These are phyloP conservation scores for Kwoniella pini DNA, from an alignment of 768 basidiomycete genomes.

Conservation along the genomic window DNA sequence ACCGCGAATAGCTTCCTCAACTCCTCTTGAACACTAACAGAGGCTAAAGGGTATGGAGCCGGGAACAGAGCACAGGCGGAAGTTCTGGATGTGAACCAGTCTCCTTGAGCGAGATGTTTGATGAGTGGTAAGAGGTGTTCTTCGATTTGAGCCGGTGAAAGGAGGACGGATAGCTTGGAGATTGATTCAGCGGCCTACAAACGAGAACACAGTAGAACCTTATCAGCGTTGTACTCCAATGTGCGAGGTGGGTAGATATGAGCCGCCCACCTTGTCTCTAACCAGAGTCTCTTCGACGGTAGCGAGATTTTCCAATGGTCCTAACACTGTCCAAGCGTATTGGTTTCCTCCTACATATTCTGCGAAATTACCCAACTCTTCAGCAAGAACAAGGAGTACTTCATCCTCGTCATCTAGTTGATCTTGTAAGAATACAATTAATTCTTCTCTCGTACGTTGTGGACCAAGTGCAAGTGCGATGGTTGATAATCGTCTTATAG, in stretches of 20 bases:
- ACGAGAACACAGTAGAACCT: background rate
- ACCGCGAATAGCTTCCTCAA: conserved; percentile 78
- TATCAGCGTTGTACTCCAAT: no score
- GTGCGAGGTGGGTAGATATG: no score
- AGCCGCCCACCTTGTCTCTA: conserved; percentile 85
- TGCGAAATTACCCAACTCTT: conserved; percentile 91
- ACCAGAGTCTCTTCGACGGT: conserved; percentile 97
- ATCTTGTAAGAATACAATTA: conserved; percentile 95
- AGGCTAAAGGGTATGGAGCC: conserved; percentile 69
- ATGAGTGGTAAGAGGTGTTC: conserved; percentile 88
- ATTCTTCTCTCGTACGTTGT: conserved; percentile 90
- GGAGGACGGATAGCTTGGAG: conserved; percentile 76
- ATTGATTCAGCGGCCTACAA: conserved; percentile 90
- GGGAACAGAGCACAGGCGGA: conserved; percentile 92
- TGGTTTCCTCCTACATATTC: conserved; percentile 91
- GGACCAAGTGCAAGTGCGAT: conserved; percentile 96
- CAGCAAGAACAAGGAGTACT: conserved; percentile 89
- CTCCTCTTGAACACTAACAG: conserved; percentile 64
- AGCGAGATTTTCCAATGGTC: conserved; percentile 90
- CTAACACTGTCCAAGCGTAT: conserved; percentile 81
- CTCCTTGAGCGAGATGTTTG: conserved; percentile 82
- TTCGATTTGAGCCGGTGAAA: conserved; percentile 79
- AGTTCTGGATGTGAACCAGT: conserved; percentile 98
- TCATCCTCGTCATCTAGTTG: conserved; percentile 99
- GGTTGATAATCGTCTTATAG: conserved; percentile 95